phyloP scores from a whole-genome alignment of 345 rosid genomes.

The Melastoma malabathricum region DNA sequence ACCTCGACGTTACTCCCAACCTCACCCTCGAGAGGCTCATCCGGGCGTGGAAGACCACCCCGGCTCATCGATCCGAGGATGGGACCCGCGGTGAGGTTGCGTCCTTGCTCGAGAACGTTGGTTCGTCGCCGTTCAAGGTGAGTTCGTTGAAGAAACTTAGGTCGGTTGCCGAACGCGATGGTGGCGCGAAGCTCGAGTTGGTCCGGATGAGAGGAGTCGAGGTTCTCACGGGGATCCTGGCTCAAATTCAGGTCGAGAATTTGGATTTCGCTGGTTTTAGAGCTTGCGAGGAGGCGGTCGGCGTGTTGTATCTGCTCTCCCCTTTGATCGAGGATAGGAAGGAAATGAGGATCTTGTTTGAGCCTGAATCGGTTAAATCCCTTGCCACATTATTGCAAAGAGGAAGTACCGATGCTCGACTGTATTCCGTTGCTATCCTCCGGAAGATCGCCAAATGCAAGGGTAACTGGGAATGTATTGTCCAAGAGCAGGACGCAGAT shows the following conservation, averaged over 20 bases:
- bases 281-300: conserved; percentile 23
- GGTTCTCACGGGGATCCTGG: conserved; percentile 10
- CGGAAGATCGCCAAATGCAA: conserved; percentile 10
- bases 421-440: conserved; percentile 12
- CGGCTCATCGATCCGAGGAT: conserved; percentile 1
- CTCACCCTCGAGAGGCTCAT: conserved; percentile 25
- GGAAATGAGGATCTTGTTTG: conserved; percentile 6
- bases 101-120: conserved; percentile 11
- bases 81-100: conserved; percentile 5
- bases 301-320: conserved; percentile 12
- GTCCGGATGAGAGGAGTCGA: conserved; percentile 13
- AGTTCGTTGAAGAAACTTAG: conserved; percentile 15
- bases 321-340: conserved; percentile 5
- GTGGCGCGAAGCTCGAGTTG: conserved; percentile 9
- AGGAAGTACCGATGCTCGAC: conserved; percentile 23
- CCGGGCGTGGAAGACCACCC: conserved; percentile 9
- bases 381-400: conserved; percentile 17
- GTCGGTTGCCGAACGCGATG: conserved; percentile 7
- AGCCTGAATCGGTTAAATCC: conserved; percentile 14
- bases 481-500: conserved; percentile 18
- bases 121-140: conserved; percentile 24
- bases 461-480: conserved; percentile 5
- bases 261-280: conserved; percentile 13
- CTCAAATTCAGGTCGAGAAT: conserved; percentile 9
- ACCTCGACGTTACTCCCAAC: conserved; percentile 18